Percentiles rank a stretch among this genome's conserved stretches.
phyloP scores from a whole-genome alignment of 1,139 yeast genomes.

The Taiozyma sp. region DNA sequence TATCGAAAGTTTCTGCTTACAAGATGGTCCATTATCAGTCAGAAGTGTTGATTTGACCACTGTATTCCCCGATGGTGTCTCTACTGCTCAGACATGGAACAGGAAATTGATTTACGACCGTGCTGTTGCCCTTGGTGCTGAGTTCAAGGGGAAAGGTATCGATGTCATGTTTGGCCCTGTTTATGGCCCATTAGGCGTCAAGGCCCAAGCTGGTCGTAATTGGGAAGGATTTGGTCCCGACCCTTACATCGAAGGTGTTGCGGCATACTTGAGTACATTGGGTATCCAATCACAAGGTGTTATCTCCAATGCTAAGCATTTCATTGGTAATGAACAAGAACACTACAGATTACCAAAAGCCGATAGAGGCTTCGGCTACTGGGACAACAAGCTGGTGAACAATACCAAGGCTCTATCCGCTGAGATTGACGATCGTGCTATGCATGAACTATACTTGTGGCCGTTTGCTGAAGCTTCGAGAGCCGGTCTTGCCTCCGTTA shows the following conservation, averaged over 20 bases:
- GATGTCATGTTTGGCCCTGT: conserved; percentile 54
- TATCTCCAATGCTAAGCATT: conserved; percentile 46
- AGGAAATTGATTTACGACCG: conserved; percentile 43
- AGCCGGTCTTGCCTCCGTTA: conserved; percentile 53
- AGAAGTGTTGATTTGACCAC: conserved; percentile 49
- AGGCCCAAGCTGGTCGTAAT: conserved; percentile 53
- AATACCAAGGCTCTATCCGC: conserved; percentile 34
- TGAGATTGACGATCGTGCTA: conserved; percentile 51
- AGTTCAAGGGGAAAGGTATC: conserved; percentile 9
- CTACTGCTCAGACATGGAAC: conserved; percentile 52
- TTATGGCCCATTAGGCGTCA: conserved; percentile 44
- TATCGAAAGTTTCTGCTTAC: conserved; percentile 48
- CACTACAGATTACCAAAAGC: conserved; percentile 41
- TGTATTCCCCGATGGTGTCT: conserved; percentile 49
- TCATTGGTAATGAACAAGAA: conserved; percentile 58
- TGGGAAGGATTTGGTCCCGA: conserved; percentile 55
- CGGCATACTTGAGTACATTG: conserved; percentile 43
- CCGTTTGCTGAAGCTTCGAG: conserved; percentile 58
- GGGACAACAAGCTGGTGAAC: conserved; percentile 1
- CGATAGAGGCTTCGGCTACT: background rate
- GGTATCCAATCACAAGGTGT: conserved; percentile 55
- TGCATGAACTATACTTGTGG: conserved; percentile 59
- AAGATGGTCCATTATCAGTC: conserved; percentile 59
- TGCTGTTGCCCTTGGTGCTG: conserved; percentile 28
- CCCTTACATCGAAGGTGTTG: conserved; percentile 52